Percentiles rank a stretch among this genome's conserved stretches.
Evolutionary conservation across 2,329 filamentous ascomycete species (phyloP).

Genomic region (Cryoendolithus antarcticus): DNA sequence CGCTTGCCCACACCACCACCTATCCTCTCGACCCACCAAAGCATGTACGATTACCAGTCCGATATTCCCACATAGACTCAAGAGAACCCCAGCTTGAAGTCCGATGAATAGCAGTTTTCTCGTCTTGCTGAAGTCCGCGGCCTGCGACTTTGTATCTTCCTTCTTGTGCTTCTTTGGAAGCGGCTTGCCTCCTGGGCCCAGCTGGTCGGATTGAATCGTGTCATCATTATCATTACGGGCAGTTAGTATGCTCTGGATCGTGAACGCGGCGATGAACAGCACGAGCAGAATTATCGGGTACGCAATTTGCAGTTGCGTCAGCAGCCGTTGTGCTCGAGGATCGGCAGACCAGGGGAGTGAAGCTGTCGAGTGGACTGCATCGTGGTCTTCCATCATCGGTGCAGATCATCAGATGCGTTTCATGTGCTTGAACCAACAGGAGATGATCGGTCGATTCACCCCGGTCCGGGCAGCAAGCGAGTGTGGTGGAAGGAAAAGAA

Average conservation of each 20-base stretch:
- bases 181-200: conserved; percentile 80
- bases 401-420: no score
- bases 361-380: background rate
- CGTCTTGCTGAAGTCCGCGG: conserved; percentile 49
- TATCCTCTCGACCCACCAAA: conserved; percentile 49
- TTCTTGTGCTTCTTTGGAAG: conserved; percentile 53
- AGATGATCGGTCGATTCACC: no score
- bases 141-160: conserved; percentile 28
- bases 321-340: conserved; percentile 29
- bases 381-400: no score
- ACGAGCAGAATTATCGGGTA: conserved; percentile 53
- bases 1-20: conserved; percentile 75
- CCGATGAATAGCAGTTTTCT: conserved; percentile 64
- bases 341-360: conserved; percentile 23
- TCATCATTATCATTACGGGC: conserved; percentile 35
- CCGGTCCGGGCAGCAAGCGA: no score
- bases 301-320: conserved; percentile 41
- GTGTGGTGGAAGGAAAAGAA: no score
- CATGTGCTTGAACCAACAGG: no score
- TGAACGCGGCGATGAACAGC: conserved; percentile 52
- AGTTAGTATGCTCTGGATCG: conserved; percentile 46
- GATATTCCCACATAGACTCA: conserved; percentile 66
- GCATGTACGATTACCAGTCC: conserved; percentile 63
- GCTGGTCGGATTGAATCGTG: conserved; percentile 31
- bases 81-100: conserved; percentile 56